A percentile compares a stretch with the other conserved stretches of the same genome.
Evolutionary conservation across 371 early-diverging fungal species (phyloP).

Genomic region (Mucor indicus): DNA sequence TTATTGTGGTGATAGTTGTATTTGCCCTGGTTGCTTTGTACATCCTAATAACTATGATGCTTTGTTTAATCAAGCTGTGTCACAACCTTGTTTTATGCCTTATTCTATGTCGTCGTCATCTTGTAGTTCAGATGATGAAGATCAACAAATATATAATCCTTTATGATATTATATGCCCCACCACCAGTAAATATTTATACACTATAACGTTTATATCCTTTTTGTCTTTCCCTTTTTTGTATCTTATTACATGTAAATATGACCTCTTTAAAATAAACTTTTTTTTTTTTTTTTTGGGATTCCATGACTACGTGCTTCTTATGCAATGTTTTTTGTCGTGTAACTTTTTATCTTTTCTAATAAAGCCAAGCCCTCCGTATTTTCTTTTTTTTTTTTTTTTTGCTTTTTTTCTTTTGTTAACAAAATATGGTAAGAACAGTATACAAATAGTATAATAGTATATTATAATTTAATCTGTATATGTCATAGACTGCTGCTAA

Average conservation of each 20-base stretch:
- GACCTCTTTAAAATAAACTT: too few relatives aligned
- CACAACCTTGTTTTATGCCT: neutral
- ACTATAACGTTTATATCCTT: too few relatives aligned
- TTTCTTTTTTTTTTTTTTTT: neutral
- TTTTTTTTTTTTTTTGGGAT: too few relatives aligned
- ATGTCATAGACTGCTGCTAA: constrained; percentile 60
- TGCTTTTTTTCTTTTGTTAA: neutral
- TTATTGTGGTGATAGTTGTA: constrained; percentile 19
- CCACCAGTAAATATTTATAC: neutral
- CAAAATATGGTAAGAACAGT: neutral
- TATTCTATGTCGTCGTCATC: too few relatives aligned
- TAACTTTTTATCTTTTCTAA: too few relatives aligned
- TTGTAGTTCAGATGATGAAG: constrained; percentile 26
- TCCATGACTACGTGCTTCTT: too few relatives aligned
- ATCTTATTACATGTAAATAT: too few relatives aligned
- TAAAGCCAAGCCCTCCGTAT: too few relatives aligned
- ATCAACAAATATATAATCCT: too few relatives aligned
- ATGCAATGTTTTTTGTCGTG: neutral
- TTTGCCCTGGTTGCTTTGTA: constrained; percentile 28
- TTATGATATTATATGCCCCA: too few relatives aligned
- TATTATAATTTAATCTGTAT: neutral
- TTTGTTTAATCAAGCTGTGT: too few relatives aligned
- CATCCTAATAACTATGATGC: constrained; percentile 15
- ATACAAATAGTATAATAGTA: neutral
- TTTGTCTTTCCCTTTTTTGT: too few relatives aligned